Evolutionary conservation across 179 eudicot genomes (phyloP).

Genomic region (Gypsophila paniculata): DNA sequence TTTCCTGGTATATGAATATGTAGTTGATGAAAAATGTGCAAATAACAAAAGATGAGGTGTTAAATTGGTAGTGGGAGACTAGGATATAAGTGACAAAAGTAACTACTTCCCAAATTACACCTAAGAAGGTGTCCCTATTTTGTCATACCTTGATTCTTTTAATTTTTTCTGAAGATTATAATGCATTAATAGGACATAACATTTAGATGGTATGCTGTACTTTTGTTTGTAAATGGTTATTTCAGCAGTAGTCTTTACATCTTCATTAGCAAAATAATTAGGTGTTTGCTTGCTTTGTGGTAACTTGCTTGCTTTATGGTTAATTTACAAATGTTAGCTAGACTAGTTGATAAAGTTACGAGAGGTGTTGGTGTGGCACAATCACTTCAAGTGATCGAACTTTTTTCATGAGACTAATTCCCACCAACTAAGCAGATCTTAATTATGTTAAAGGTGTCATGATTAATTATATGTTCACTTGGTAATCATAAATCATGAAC

Average conservation of each 20-base stretch:
- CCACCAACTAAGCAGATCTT: not conserved
- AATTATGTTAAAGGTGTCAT: not conserved
- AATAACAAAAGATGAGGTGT: not conserved
- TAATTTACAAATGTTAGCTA: no score
- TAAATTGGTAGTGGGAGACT: no score
- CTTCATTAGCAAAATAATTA: no score
- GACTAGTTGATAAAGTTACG: no score
- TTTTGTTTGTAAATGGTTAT: not conserved
- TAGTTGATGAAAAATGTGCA: not conserved
- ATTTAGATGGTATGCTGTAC: conserved; percentile 20
- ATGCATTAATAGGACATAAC: conserved; percentile 29
- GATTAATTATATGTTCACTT: not conserved
- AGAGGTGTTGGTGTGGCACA: no score
- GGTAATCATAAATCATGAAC: not conserved
- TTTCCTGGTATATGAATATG: no score
- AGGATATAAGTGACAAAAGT: conserved; percentile 12
- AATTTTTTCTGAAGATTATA: conserved; percentile 9
- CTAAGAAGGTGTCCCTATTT: conserved; percentile 8
- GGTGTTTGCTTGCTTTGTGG: no score
- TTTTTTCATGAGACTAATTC: not conserved
- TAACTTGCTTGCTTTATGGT: no score
- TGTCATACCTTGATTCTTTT: conserved; percentile 11
- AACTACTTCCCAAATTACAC: conserved; percentile 17
- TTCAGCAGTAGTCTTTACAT: no score
- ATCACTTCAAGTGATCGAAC: no score